Evolutionary conservation across 129 eudicot genomes (phyloP).

Genomic region (Chrysanthemum makinoi): DNA sequence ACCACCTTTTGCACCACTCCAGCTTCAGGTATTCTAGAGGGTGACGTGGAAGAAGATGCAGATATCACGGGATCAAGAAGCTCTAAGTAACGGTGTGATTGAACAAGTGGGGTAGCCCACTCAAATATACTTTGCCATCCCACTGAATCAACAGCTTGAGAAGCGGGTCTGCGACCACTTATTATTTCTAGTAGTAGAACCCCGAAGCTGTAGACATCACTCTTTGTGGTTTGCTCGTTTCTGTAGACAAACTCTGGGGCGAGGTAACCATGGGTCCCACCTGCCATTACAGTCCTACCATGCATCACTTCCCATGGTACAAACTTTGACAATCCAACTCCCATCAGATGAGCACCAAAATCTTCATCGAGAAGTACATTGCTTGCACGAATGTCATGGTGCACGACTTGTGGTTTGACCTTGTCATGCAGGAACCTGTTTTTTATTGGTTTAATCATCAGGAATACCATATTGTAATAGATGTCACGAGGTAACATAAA

Average conservation of each 20-base stretch:
- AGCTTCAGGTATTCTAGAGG: constrained; percentile 71
- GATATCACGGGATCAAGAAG: constrained; percentile 73
- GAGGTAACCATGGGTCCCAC: constrained; percentile 94
- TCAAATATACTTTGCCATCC: constrained; percentile 92
- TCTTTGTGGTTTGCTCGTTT: constrained; percentile 89
- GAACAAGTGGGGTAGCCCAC: constrained; percentile 97
- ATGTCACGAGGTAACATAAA: neutral
- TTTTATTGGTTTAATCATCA: constrained; percentile 6
- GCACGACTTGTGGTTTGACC: constrained; percentile 95
- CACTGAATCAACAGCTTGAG: constrained; percentile 80
- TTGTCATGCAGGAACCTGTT: constrained; percentile 91
- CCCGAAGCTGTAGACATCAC: constrained; percentile 95
- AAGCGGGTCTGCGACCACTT: constrained; percentile 80
- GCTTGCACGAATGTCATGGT: constrained; percentile 86
- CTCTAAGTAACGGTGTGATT: constrained; percentile 69
- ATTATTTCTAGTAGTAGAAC: constrained; percentile 75
- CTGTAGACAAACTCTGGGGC: constrained; percentile 96
- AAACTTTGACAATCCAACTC: constrained; percentile 89
- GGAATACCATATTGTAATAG: constrained; percentile 13
- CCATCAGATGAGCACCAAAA: constrained; percentile 84
- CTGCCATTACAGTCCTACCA: constrained; percentile 92
- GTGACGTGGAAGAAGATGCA: constrained; percentile 52
- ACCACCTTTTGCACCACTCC: constrained; percentile 91
- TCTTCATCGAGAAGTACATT: constrained; percentile 89
- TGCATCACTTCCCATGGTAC: constrained; percentile 98